A percentile compares a stretch with the other conserved stretches of the same genome.
Evolutionary conservation across 2,329 filamentous ascomycete genomes (phyloP).

Genomic region (Cyclaneusma minus): DNA sequence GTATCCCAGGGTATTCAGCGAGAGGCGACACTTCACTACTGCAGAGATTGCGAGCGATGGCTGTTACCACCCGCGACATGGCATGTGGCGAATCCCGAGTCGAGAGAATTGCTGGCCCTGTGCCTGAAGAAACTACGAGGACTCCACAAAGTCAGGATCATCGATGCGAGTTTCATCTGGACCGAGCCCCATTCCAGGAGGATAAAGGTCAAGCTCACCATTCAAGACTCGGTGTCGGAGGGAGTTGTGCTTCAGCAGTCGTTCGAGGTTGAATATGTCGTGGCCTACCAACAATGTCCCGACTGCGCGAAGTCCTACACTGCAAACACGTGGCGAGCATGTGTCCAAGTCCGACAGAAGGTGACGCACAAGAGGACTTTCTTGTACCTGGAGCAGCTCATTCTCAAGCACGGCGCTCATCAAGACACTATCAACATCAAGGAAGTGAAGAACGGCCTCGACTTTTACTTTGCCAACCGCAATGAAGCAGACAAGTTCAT

Average conservation of each 20-base stretch:
- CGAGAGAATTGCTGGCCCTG: constrained; percentile 78
- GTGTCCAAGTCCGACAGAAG: constrained; percentile 91
- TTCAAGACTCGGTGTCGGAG: constrained; percentile 55
- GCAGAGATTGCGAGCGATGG: constrained; percentile 90
- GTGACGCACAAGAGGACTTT: constrained; percentile 88
- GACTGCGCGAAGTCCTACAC: constrained; percentile 95
- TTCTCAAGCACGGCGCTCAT: constrained; percentile 86
- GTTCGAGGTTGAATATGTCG: constrained; percentile 87
- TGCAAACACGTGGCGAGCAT: constrained; percentile 86
- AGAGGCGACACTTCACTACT: constrained; percentile 81
- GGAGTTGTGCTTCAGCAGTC: constrained; percentile 69
- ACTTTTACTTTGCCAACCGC: constrained; percentile 82
- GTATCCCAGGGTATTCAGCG: constrained; percentile 83
- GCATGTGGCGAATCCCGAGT: constrained; percentile 75
- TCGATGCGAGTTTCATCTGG: constrained; percentile 95
- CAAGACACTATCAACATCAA: constrained; percentile 96
- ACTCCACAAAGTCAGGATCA: constrained; percentile 78
- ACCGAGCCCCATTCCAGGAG: constrained; percentile 91
- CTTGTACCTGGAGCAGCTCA: constrained; percentile 77
- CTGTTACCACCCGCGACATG: constrained; percentile 73
- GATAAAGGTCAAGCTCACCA: constrained; percentile 88
- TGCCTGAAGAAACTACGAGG: constrained; percentile 81
- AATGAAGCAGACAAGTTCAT: constrained; percentile 90
- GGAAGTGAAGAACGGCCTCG: constrained; percentile 86
- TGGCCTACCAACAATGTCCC: constrained; percentile 83